Conservation (phyloP, 441 rosid genomes). For the Raphanus hybrid region DNA sequence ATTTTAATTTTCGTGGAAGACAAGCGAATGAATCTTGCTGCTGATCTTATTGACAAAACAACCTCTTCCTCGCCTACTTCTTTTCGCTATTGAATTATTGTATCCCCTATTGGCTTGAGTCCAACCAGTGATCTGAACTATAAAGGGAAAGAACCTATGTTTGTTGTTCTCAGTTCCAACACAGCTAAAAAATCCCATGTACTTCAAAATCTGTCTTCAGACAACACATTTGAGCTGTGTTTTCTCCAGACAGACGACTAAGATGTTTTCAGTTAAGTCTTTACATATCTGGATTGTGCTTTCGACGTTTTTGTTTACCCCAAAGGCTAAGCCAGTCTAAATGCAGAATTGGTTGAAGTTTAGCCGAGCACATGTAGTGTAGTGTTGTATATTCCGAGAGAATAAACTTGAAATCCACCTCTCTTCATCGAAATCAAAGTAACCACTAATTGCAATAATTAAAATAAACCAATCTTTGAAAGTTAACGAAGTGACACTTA, state of each 20-base stretch:
- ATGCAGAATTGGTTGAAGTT: constrained; percentile 9
- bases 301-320: background rate
- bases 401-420: constrained; percentile 17
- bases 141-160: background rate
- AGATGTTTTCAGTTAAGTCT: background rate
- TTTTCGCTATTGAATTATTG: background rate
- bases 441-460: constrained; percentile 8
- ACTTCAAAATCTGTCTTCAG: background rate
- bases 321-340: background rate
- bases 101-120: constrained; percentile 8
- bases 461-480: constrained; percentile 5
- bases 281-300: background rate
- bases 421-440: constrained; percentile 16
- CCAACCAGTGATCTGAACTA: background rate
- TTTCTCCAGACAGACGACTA: background rate
- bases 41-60: background rate
- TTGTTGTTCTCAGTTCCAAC: background rate
- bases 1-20: background rate
- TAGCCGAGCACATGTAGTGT: constrained; percentile 11
- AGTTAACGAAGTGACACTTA: constrained; percentile 37
- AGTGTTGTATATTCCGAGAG: constrained; percentile 13
- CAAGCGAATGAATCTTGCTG: background rate
- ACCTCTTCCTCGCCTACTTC: background rate
- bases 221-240: background rate
- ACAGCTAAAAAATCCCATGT: background rate